These are phyloP conservation scores for Xerocomellus dryophilus DNA, from an alignment of 768 basidiomycete species.

Conservation along the genomic window DNA sequence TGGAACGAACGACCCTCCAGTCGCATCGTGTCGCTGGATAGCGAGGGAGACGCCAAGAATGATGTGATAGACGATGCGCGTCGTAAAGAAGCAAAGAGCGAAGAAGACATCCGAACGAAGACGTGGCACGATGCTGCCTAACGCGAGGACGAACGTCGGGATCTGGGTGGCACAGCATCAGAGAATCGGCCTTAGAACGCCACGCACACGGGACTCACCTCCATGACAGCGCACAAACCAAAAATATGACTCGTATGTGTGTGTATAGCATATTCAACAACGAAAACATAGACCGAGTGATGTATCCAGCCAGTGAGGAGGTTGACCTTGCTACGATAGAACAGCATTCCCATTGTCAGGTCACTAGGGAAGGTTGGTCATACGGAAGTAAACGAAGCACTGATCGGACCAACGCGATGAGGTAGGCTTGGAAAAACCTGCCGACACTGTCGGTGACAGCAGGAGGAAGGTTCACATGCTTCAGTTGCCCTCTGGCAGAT, in stretches of 20 bases:
- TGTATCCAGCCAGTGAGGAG: constrained; percentile 56
- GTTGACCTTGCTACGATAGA: constrained; percentile 48
- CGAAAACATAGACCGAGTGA: constrained; percentile 40
- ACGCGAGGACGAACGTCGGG: constrained; percentile 52
- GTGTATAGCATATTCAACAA: constrained; percentile 40
- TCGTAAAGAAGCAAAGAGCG: constrained; percentile 47
- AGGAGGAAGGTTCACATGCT: constrained; percentile 20
- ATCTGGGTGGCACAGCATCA: constrained; percentile 31
- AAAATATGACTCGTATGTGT: constrained; percentile 42
- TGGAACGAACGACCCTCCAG: constrained; percentile 39
- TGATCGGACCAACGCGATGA: constrained; percentile 31
- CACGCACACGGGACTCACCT: constrained; percentile 29
- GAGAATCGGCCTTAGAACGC: background rate
- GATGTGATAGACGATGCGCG: constrained; percentile 48
- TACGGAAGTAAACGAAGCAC: constrained; percentile 7
- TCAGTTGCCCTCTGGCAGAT: constrained; percentile 25
- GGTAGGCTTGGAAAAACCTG: constrained; percentile 48
- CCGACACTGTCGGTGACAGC: constrained; percentile 24
- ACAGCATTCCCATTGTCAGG: constrained; percentile 42
- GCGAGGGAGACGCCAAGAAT: constrained; percentile 34
- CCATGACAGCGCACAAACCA: constrained; percentile 45
- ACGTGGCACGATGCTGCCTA: constrained; percentile 42
- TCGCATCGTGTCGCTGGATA: constrained; percentile 28
- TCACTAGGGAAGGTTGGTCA: constrained; percentile 35
- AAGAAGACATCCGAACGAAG: constrained; percentile 50